A percentile compares a stretch with the other conserved stretches of the same genome.
Conservation (phyloP, 2,329 filamentous ascomycete genomes). For the Pestalotiopsis sp. region DNA sequence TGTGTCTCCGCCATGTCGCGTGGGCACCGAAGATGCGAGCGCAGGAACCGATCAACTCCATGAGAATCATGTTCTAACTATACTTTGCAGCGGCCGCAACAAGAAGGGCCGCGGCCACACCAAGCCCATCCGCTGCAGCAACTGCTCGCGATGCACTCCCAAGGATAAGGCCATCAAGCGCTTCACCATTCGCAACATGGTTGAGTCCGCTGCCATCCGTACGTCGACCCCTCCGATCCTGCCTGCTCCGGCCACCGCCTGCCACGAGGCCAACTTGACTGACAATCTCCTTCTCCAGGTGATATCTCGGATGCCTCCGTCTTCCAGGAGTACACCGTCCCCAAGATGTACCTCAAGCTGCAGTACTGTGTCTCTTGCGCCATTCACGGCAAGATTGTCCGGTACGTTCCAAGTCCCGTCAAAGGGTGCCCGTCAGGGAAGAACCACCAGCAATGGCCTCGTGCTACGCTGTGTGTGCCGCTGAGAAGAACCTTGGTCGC, state of each 20-base stretch:
- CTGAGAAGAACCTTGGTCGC: constrained; percentile 62
- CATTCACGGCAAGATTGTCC: constrained; percentile 99
- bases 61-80: not conserved
- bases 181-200: constrained; percentile 99
- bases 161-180: constrained; percentile 99
- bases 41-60: not conserved
- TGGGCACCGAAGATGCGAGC: constrained; percentile 9
- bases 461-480: constrained; percentile 38
- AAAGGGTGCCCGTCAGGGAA: constrained; percentile 47
- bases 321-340: constrained; percentile 98
- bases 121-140: constrained; percentile 89
- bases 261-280: not conserved
- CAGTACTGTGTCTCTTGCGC: constrained; percentile 99
- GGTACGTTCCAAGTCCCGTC: constrained; percentile 67
- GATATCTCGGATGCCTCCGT: constrained; percentile 99
- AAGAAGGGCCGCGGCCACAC: constrained; percentile 99
- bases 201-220: constrained; percentile 99
- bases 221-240: constrained; percentile 50
- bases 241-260: not conserved
- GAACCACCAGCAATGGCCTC: constrained; percentile 44
- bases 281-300: constrained; percentile 57
- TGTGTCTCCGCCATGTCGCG: not conserved
- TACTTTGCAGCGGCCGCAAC: constrained; percentile 79
- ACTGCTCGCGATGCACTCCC: constrained; percentile 82
- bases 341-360: constrained; percentile 99